Conservation (phyloP, 208 protist species). For the Wallacemonas collosoma region DNA sequence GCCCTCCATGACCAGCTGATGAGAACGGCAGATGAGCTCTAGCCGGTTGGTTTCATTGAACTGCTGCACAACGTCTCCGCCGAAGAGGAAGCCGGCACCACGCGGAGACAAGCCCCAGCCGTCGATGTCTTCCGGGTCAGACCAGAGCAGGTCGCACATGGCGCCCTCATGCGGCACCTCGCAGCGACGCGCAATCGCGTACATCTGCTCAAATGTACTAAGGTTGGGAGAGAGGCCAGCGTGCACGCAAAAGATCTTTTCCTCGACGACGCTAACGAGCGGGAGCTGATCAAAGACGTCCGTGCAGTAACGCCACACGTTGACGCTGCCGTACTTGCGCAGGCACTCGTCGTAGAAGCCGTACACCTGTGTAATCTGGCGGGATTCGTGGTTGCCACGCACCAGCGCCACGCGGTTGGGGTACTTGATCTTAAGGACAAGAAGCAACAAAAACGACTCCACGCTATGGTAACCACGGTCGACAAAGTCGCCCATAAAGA, state of each 20-base stretch:
- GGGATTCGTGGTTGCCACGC: slow-evolving; percentile 96
- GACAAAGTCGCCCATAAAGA: slow-evolving; percentile 98
- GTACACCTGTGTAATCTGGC: slow-evolving; percentile 98
- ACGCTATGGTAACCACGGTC: slow-evolving; percentile 98
- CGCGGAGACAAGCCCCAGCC: slow-evolving; percentile 97
- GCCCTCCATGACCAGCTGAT: slow-evolving; percentile 97
- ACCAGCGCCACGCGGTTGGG: slow-evolving; percentile 95
- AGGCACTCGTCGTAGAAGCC: slow-evolving; percentile 99
- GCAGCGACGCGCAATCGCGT: slow-evolving; percentile 95
- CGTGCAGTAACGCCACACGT: slow-evolving; percentile 99
- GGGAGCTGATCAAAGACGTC: slow-evolving; percentile 99
- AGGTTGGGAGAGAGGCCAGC: slow-evolving; percentile 98
- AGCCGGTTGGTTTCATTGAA: slow-evolving; percentile 96
- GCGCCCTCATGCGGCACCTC: slow-evolving; percentile 99
- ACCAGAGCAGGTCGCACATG: slow-evolving; percentile 99
- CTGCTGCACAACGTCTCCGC: slow-evolving; percentile 95
- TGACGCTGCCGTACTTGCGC: slow-evolving; percentile 99
- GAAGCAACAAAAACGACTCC: slow-evolving; percentile 97
- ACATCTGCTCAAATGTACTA: slow-evolving; percentile 96
- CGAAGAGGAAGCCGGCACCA: slow-evolving; percentile 99
- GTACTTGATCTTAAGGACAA: slow-evolving; percentile 98
- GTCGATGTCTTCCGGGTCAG: slow-evolving; percentile 96
- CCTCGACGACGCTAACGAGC: slow-evolving; percentile 98
- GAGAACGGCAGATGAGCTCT: slow-evolving; percentile 94
- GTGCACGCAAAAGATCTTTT: slow-evolving; percentile 99